These are phyloP conservation scores for Arthrocladium fulminans DNA, from an alignment of 2,329 filamentous ascomycete genomes.

Conservation along the genomic window DNA sequence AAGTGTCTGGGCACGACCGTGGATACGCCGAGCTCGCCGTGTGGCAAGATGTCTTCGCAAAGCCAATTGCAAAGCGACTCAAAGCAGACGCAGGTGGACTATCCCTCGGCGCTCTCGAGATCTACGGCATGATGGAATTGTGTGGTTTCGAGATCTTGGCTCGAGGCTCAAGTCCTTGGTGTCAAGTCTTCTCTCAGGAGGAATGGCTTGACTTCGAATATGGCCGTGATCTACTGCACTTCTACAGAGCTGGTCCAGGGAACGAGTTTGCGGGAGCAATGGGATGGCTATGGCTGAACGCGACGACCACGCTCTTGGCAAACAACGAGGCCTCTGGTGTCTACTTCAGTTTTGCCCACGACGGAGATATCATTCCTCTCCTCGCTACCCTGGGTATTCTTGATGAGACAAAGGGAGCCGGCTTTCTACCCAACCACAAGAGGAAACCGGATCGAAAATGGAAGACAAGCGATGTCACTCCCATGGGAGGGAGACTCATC, in stretches of 20 bases:
- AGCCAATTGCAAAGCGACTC: slow-evolving; percentile 38
- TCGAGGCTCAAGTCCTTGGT: slow-evolving; percentile 48
- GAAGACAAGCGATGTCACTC: slow-evolving; percentile 47
- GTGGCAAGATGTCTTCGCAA: slow-evolving; percentile 43
- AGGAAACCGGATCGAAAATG: slow-evolving; percentile 40
- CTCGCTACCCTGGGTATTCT: slow-evolving; percentile 38
- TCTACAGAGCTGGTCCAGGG: slow-evolving; percentile 51
- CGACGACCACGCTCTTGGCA: slow-evolving; percentile 42
- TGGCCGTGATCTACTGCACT: slow-evolving; percentile 49
- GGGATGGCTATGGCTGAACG: slow-evolving; percentile 52
- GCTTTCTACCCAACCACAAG: slow-evolving; percentile 39
- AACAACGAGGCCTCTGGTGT: slow-evolving; percentile 33
- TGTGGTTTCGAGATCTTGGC: slow-evolving; percentile 52
- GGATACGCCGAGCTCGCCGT: slow-evolving; percentile 40
- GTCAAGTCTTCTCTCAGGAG: slow-evolving; percentile 44
- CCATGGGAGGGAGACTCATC: slow-evolving; percentile 49
- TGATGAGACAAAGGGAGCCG: slow-evolving; percentile 38
- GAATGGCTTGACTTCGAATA: slow-evolving; percentile 52
- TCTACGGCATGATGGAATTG: slow-evolving; percentile 54
- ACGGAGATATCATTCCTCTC: slow-evolving; percentile 50
- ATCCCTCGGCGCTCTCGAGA: slow-evolving; percentile 37
- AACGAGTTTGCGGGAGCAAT: slow-evolving; percentile 46
- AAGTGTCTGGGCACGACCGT: slow-evolving; percentile 39
- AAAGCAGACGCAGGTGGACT: slow-evolving; percentile 35
- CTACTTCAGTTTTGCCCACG: slow-evolving; percentile 53